phyloP scores from a whole-genome alignment of 1,284 basidiomycete genomes.

The Sphagnurus paluster region DNA sequence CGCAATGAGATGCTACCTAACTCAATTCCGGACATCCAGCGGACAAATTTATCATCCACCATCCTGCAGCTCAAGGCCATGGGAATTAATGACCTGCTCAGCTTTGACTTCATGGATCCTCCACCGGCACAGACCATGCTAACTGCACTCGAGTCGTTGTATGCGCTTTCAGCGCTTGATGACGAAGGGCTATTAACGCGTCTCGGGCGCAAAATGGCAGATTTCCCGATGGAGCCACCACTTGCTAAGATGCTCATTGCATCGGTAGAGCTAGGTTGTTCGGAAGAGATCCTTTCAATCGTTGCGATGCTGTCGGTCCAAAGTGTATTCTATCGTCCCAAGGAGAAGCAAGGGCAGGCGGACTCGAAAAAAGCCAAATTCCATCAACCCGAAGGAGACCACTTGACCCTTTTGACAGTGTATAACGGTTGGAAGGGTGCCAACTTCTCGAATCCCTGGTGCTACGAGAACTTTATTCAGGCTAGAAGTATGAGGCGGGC shows the following conservation, averaged over 20 bases:
- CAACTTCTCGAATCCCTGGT: constrained; percentile 97
- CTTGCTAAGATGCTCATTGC: constrained; percentile 98
- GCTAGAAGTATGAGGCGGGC: constrained; percentile 96
- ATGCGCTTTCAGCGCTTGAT: constrained; percentile 94
- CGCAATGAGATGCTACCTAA: constrained; percentile 99
- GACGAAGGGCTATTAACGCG: constrained; percentile 95
- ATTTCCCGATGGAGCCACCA: constrained; percentile 97
- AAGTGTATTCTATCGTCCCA: constrained; percentile 96
- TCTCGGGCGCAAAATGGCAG: constrained; percentile 97
- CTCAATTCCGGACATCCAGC: constrained; percentile 96
- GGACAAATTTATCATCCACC: constrained; percentile 90
- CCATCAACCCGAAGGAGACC: constrained; percentile 97
- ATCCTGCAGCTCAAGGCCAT: constrained; percentile 98
- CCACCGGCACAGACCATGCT: constrained; percentile 96
- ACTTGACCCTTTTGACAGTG: constrained; percentile 92
- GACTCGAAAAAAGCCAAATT: constrained; percentile 99
- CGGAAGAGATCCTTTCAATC: constrained; percentile 95
- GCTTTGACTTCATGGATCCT: constrained; percentile 99
- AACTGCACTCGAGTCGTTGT: constrained; percentile 91
- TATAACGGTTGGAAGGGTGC: constrained; percentile 98
- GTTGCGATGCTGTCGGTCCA: constrained; percentile 98
- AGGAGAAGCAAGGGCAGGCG: constrained; percentile 98
- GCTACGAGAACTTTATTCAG: constrained; percentile 97
- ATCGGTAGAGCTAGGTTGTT: constrained; percentile 96
- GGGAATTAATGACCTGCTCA: constrained; percentile 97